Conservation (phyloP, 192 early-diverging fungal species). For the Pilaira anomala region DNA sequence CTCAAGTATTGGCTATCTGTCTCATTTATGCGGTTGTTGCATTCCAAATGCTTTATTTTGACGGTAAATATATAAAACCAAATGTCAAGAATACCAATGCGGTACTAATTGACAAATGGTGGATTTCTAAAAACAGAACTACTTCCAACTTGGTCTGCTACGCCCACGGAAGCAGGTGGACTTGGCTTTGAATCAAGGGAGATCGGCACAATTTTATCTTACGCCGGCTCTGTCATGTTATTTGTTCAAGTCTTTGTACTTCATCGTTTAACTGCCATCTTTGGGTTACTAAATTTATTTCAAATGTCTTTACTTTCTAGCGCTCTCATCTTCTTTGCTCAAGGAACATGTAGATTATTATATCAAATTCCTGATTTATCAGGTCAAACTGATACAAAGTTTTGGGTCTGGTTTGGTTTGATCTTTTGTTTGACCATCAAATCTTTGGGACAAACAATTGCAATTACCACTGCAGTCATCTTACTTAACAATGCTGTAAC, state of each 20-base stretch:
- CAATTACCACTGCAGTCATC: conserved; percentile 43
- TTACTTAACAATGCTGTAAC: conserved; percentile 51
- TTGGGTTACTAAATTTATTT: conserved; percentile 45
- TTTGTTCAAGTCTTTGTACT: conserved; percentile 49
- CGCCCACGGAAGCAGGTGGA: conserved; percentile 39
- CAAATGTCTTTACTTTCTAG: conserved; percentile 26
- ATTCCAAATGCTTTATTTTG: conserved; percentile 28
- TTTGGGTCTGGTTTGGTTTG: conserved; percentile 31
- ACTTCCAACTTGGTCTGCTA: conserved; percentile 28
- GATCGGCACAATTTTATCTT: conserved; percentile 49
- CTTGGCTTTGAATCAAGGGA: conserved; percentile 46
- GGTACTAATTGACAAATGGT: neutral
- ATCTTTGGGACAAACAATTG: conserved; percentile 21
- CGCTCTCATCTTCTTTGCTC: conserved; percentile 11
- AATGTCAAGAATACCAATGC: too few relatives aligned
- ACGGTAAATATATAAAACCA: conserved; percentile 23
- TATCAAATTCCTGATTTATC: conserved; percentile 19
- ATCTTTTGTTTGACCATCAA: conserved; percentile 17
- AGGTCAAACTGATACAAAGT: conserved; percentile 5
- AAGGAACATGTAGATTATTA: conserved; percentile 13
- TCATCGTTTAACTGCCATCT: conserved; percentile 40
- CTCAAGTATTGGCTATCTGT: conserved; percentile 17
- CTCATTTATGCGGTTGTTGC: conserved; percentile 6
- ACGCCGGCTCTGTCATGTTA: conserved; percentile 40
- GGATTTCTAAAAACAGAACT: conserved; percentile 23